Conservation (phyloP, 345 rosid genomes). For the Streptanthus diversifolius region DNA sequence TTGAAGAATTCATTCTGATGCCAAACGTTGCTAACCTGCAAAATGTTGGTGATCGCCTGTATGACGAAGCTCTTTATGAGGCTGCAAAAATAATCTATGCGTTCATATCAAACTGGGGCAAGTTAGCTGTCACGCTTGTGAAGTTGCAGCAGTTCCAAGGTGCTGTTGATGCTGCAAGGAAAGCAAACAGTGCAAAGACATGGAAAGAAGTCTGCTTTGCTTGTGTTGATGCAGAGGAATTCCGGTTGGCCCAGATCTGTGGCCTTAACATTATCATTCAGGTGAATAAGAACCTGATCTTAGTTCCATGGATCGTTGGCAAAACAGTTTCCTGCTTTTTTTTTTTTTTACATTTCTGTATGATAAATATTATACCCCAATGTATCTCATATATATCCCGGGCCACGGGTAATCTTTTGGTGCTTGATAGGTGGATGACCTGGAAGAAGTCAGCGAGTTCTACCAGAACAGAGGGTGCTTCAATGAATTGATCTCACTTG, state of each 20-base stretch:
- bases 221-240: slow-evolving; percentile 97
- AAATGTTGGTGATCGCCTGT: slow-evolving; percentile 91
- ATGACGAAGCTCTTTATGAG: slow-evolving; percentile 78
- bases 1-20: slow-evolving; percentile 95
- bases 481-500: slow-evolving; percentile 91
- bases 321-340: background rate
- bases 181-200: slow-evolving; percentile 98
- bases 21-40: slow-evolving; percentile 97
- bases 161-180: slow-evolving; percentile 98
- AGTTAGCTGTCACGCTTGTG: slow-evolving; percentile 90
- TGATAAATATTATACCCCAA: background rate
- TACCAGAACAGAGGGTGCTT: slow-evolving; percentile 98
- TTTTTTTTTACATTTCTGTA: background rate
- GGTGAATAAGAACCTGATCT: slow-evolving; percentile 40
- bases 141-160: slow-evolving; percentile 94
- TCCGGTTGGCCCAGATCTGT: slow-evolving; percentile 93
- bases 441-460: slow-evolving; percentile 94
- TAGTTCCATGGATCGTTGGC: background rate
- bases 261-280: slow-evolving; percentile 92
- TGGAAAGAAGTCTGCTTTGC: slow-evolving; percentile 99
- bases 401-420: slow-evolving; percentile 9
- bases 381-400: slow-evolving; percentile 11
- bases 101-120: slow-evolving; percentile 98
- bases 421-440: slow-evolving; percentile 74
- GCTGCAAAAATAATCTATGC: slow-evolving; percentile 96